Conservation (phyloP, 1,139 yeast species). For the Hanseniaspora sp. region DNA sequence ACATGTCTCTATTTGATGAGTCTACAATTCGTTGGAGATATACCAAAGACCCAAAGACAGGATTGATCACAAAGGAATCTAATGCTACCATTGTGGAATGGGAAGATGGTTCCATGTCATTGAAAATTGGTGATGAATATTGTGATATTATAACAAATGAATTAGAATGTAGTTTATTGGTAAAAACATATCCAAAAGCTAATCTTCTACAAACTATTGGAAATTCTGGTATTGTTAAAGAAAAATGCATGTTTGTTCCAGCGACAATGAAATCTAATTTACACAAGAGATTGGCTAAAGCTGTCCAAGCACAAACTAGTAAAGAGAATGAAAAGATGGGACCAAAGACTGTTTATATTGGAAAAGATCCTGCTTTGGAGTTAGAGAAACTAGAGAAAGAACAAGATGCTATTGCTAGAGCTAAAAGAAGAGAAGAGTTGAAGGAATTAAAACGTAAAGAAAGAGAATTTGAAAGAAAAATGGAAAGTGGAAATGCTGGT, state of each 20-base stretch:
- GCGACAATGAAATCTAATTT: constrained; percentile 75
- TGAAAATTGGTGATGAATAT: constrained; percentile 77
- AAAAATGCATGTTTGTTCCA: constrained; percentile 68
- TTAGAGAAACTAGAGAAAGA: constrained; percentile 73
- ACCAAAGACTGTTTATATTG: constrained; percentile 63
- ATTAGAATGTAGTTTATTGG: constrained; percentile 62
- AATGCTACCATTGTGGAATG: constrained; percentile 85
- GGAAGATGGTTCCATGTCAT: constrained; percentile 83
- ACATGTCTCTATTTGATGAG: constrained; percentile 52
- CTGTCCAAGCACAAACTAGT: constrained; percentile 58
- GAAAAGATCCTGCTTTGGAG: constrained; percentile 76
- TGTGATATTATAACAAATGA: constrained; percentile 65
- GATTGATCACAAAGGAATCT: constrained; percentile 66
- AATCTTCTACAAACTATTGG: constrained; percentile 50
- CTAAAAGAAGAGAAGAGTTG: constrained; percentile 54
- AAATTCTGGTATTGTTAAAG: constrained; percentile 35
- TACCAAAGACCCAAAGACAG: constrained; percentile 49
- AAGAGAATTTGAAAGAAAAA: constrained; percentile 26
- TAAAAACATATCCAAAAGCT: constrained; percentile 58
- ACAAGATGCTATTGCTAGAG: constrained; percentile 58
- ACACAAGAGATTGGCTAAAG: constrained; percentile 68
- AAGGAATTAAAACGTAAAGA: constrained; percentile 47
- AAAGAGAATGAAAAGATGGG: constrained; percentile 35
- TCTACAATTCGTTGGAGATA: constrained; percentile 92
- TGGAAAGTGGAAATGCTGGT: constrained; percentile 3